A percentile compares a stretch with the other conserved stretches of the same genome.
Conservation (phyloP, 495 filamentous ascomycete species). For the Cryomyces antarcticus region DNA sequence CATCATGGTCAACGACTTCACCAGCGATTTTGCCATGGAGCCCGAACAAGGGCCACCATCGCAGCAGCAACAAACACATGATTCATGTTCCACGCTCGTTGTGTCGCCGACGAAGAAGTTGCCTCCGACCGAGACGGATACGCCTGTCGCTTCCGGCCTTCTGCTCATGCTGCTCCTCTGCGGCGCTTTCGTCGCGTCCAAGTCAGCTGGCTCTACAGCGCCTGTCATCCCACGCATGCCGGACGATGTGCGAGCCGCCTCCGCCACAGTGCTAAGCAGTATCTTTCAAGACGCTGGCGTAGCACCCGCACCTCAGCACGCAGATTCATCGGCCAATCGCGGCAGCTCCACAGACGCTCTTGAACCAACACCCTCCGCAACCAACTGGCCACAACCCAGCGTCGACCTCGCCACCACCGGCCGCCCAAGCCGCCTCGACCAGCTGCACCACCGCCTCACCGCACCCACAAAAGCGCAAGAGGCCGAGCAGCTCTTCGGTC, state of each 20-base stretch:
- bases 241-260: conserved; percentile 82
- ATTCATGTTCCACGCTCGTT: conserved; percentile 16
- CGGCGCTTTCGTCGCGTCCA: conserved; percentile 89
- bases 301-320: neutral
- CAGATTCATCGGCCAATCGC: too few species aligned
- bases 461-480: conserved; percentile 68
- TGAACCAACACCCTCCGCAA: too few species aligned
- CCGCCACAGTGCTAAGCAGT: conserved; percentile 71
- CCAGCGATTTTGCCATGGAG: conserved; percentile 29
- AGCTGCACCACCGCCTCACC: conserved; percentile 51
- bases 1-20: conserved; percentile 45
- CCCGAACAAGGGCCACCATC: conserved; percentile 17
- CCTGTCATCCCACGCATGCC: conserved; percentile 62
- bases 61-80: conserved; percentile 11
- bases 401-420: too few species aligned
- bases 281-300: conserved; percentile 67
- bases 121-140: conserved; percentile 24
- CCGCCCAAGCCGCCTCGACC: conserved; percentile 30
- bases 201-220: conserved; percentile 38
- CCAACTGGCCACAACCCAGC: too few species aligned
- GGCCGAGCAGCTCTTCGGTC: conserved; percentile 70
- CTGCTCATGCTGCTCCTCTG: conserved; percentile 68
- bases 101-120: conserved; percentile 36
- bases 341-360: too few species aligned
- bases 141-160: conserved; percentile 19